phyloP scores from a whole-genome alignment of 129 eudicot species.

The Mikania micrantha region DNA sequence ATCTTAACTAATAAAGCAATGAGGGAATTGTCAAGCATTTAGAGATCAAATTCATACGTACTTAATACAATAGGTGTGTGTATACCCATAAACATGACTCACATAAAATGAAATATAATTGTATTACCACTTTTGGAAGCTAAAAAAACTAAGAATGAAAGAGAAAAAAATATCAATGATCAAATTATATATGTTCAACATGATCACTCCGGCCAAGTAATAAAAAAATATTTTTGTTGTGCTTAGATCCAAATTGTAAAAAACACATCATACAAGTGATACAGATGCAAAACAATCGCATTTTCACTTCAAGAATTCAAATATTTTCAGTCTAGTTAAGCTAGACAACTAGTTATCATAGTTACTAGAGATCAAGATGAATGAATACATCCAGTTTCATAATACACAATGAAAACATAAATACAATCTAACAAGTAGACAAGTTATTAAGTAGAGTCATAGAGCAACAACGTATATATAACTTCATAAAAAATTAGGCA shows the following conservation, averaged over 20 bases:
- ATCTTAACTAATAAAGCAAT: no score
- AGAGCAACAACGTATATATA: background rate
- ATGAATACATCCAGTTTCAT: background rate
- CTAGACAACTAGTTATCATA: background rate
- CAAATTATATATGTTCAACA: background rate
- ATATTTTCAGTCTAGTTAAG: constrained; percentile 4
- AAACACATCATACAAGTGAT: constrained; percentile 11
- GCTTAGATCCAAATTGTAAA: constrained; percentile 7
- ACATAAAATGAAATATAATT: no score
- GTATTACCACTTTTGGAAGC: no score
- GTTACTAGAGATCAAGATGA: background rate
- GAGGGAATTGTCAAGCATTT: no score
- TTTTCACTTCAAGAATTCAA: background rate
- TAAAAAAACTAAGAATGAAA: no score
- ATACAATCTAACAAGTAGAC: background rate
- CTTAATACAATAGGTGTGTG: no score
- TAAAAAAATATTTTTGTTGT: constrained; percentile 5
- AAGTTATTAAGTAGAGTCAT: constrained; percentile 11
- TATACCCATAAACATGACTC: no score
- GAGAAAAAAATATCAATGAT: background rate
- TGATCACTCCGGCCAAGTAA: background rate
- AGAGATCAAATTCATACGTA: no score
- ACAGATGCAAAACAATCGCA: background rate
- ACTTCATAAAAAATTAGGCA: background rate
- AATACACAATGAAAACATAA: constrained; percentile 11